These are phyloP conservation scores for Pistacia integerrima DNA, from an alignment of 345 rosid species.

Conservation along the genomic window DNA sequence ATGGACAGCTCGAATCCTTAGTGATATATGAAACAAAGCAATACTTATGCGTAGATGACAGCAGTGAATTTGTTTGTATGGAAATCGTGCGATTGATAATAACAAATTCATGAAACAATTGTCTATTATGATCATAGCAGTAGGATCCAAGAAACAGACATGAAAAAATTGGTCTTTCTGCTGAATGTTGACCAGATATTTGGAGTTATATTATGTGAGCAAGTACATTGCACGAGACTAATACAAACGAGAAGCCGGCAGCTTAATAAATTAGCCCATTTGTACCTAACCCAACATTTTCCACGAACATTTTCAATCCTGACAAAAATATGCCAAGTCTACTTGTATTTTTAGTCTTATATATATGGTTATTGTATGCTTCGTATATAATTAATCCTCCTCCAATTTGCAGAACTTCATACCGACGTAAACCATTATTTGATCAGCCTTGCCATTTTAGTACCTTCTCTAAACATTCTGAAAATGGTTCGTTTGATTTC, in stretches of 20 bases:
- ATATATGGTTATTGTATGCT: background rate
- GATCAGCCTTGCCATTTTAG: background rate
- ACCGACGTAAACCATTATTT: background rate
- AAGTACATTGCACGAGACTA: background rate
- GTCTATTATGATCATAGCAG: background rate
- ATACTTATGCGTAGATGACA: background rate
- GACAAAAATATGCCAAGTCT: background rate
- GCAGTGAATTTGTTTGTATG: background rate
- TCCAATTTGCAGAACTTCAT: background rate
- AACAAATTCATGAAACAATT: background rate
- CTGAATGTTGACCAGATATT: background rate
- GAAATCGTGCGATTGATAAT: background rate
- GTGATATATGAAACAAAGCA: background rate
- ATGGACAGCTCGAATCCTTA: background rate
- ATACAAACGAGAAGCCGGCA: constrained; percentile 17
- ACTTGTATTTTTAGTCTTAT: background rate
- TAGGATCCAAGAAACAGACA: background rate
- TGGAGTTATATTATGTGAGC: background rate
- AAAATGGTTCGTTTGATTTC: background rate
- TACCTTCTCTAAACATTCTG: background rate
- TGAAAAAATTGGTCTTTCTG: constrained; percentile 1
- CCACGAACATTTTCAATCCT: background rate
- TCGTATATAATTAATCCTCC: background rate
- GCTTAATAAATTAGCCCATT: background rate
- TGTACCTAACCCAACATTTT: background rate